These are phyloP conservation scores for Inga oerstediana DNA, from an alignment of 306 rosid genomes.

Conservation along the genomic window DNA sequence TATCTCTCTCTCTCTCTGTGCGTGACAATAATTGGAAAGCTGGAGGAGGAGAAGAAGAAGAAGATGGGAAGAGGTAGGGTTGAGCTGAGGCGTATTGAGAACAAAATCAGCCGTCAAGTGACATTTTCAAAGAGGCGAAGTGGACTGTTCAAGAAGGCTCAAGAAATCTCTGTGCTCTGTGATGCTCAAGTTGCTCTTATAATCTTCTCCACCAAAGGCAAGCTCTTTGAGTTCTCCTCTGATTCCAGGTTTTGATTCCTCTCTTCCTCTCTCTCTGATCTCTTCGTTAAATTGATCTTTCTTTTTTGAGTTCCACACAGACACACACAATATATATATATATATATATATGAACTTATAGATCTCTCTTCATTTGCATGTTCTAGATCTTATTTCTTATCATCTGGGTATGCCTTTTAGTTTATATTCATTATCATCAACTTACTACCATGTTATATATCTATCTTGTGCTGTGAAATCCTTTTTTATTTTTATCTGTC, in stretches of 20 bases:
- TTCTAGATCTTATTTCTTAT: neutral
- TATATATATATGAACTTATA: neutral
- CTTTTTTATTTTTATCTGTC: neutral
- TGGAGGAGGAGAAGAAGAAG: neutral
- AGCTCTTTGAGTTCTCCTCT: slow-evolving; percentile 66
- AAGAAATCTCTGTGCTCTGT: slow-evolving; percentile 80
- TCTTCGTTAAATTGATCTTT: neutral
- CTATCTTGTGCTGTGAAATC: neutral
- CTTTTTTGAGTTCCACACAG: neutral
- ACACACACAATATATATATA: neutral
- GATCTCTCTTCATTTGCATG: neutral
- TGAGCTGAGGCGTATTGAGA: slow-evolving; percentile 79
- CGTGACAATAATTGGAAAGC: neutral
- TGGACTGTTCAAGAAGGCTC: slow-evolving; percentile 75
- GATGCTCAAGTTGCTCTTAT: slow-evolving; percentile 83
- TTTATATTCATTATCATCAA: neutral
- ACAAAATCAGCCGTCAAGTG: slow-evolving; percentile 82
- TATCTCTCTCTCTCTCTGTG: neutral
- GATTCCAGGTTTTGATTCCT: slow-evolving; percentile 55
- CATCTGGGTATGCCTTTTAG: neutral
- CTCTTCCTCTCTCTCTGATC: neutral
- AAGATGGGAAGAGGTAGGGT: slow-evolving; percentile 86
- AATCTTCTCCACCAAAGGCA: slow-evolving; percentile 71
- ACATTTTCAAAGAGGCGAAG: slow-evolving; percentile 76
- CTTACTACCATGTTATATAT: neutral